Conservation (phyloP, 2,329 filamentous ascomycete species). For the Penicillium aurantiogriseum region DNA sequence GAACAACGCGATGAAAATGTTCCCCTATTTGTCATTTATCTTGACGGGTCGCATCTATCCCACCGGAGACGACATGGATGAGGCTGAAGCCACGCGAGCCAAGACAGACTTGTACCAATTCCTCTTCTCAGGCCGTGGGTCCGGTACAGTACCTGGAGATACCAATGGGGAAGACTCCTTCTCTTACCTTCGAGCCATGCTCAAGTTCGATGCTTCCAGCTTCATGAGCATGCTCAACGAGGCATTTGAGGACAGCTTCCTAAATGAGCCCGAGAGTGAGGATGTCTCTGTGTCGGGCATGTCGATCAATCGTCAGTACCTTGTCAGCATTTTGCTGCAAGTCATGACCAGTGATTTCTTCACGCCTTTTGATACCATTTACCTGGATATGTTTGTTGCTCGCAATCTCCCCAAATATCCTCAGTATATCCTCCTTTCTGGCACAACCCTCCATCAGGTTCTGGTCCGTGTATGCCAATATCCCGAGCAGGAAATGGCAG, state of each 20-base stretch:
- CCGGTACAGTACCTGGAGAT: conserved; percentile 14
- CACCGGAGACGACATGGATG: conserved; percentile 71
- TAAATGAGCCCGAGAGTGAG: conserved; percentile 73
- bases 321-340: conserved; percentile 85
- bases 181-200: conserved; percentile 76
- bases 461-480: conserved; percentile 81
- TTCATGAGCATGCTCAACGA: conserved; percentile 96
- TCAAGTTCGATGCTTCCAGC: conserved; percentile 85
- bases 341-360: conserved; percentile 77
- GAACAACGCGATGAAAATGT: conserved; percentile 78
- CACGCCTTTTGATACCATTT: conserved; percentile 77
- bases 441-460: conserved; percentile 77
- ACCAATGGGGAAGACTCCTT: conserved; percentile 70
- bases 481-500: conserved; percentile 73
- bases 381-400: conserved; percentile 97
- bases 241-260: conserved; percentile 90
- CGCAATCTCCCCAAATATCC: conserved; percentile 95
- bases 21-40: conserved; percentile 89
- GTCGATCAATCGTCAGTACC: conserved; percentile 85
- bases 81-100: conserved; percentile 69
- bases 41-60: conserved; percentile 91
- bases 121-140: conserved; percentile 74
- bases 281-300: conserved; percentile 55
- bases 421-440: conserved; percentile 88
- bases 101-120: conserved; percentile 92